A percentile compares a stretch with the other conserved stretches of the same genome.
These are phyloP conservation scores for Auricularia heimuer DNA, from an alignment of 768 basidiomycete species.

Conservation along the genomic window DNA sequence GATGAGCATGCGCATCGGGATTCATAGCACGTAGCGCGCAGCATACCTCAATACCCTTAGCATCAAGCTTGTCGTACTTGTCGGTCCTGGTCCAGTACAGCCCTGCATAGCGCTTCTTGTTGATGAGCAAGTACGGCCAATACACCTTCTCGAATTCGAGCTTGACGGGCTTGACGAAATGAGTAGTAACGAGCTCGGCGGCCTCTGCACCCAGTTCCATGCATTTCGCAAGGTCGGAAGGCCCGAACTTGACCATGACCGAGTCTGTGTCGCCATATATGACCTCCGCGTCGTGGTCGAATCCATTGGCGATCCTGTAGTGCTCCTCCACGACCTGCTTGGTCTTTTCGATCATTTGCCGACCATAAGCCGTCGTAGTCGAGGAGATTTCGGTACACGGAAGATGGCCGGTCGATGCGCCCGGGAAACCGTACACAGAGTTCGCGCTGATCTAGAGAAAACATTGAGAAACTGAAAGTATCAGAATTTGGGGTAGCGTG, in stretches of 20 bases:
- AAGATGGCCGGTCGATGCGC: conserved; percentile 92
- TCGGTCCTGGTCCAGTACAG: conserved; percentile 94
- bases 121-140: conserved; percentile 95
- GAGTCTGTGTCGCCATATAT: conserved; percentile 99
- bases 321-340: conserved; percentile 90
- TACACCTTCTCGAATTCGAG: conserved; percentile 99
- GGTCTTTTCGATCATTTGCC: conserved; percentile 98
- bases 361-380: conserved; percentile 90
- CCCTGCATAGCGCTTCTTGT: conserved; percentile 97
- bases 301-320: conserved; percentile 78
- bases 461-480: not conserved
- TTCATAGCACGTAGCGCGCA: not conserved
- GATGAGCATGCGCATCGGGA: not conserved
- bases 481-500: conserved; percentile 19
- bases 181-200: conserved; percentile 78
- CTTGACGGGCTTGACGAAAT: conserved; percentile 94
- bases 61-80: conserved; percentile 99
- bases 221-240: conserved; percentile 71
- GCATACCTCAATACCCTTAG: conserved; percentile 94
- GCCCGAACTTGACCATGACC: conserved; percentile 97
- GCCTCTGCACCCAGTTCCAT: conserved; percentile 93
- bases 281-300: conserved; percentile 79
- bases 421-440: conserved; percentile 98
- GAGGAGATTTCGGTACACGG: conserved; percentile 95
- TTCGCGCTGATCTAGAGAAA: conserved; percentile 87